These are phyloP conservation scores for Colletotrichum musae DNA, from an alignment of 2,329 filamentous ascomycete genomes.

Conservation along the genomic window DNA sequence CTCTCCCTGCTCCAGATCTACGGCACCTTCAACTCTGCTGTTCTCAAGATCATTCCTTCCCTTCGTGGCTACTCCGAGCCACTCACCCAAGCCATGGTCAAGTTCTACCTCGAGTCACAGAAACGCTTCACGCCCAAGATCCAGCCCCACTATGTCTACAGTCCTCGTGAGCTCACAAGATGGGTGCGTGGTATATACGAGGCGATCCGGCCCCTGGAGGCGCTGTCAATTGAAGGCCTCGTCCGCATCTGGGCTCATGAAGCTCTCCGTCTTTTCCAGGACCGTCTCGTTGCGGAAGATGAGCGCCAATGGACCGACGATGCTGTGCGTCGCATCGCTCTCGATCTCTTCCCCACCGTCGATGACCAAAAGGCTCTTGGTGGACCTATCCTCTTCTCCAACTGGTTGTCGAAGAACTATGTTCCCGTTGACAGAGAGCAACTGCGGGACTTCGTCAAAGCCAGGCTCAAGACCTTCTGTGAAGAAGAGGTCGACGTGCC, in stretches of 20 bases:
- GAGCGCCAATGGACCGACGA: constrained; percentile 97
- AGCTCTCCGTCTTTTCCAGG: constrained; percentile 94
- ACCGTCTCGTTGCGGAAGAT: constrained; percentile 94
- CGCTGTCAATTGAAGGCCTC: constrained; percentile 88
- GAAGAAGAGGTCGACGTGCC: constrained; percentile 99
- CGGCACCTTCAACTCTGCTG: constrained; percentile 95
- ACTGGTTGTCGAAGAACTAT: constrained; percentile 99
- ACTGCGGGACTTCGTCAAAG: constrained; percentile 96
- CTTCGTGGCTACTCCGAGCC: constrained; percentile 95
- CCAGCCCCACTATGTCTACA: constrained; percentile 99
- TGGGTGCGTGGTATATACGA: constrained; percentile 99
- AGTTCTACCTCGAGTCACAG: constrained; percentile 95
- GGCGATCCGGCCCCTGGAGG: constrained; percentile 92
- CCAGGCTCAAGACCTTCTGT: constrained; percentile 96
- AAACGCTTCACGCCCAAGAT: constrained; percentile 95
- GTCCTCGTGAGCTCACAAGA: constrained; percentile 95
- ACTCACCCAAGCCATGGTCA: constrained; percentile 97
- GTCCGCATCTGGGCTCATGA: constrained; percentile 99
- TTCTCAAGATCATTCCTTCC: constrained; percentile 96
- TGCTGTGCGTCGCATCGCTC: constrained; percentile 85
- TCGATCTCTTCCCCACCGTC: constrained; percentile 95
- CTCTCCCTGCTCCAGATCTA: constrained; percentile 97
- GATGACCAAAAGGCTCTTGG: constrained; percentile 90
- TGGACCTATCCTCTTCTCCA: constrained; percentile 96
- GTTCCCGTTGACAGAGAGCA: constrained; percentile 96